phyloP scores from a whole-genome alignment of 352 stramenopile species.

The Pythium myriotylum region DNA sequence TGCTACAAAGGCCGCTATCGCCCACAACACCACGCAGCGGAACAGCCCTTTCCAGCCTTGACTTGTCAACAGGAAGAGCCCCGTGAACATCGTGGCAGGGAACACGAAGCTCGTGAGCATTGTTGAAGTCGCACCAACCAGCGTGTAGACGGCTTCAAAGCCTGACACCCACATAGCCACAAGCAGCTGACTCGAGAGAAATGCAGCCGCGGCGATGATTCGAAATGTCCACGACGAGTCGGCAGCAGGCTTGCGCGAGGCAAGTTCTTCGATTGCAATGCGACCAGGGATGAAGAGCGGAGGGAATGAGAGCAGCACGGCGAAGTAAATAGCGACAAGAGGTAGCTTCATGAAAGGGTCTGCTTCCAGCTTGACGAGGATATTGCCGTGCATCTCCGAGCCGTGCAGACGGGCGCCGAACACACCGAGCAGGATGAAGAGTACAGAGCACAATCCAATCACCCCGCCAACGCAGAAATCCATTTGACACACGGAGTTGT shows the following conservation, averaged over 20 bases:
- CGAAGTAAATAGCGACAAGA: conserved; percentile 28
- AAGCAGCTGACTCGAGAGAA: conserved; percentile 22
- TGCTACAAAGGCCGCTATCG: conserved; percentile 5
- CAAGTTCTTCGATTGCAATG: conserved; percentile 24
- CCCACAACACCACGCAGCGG: conserved; percentile 17
- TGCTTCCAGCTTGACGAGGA: conserved; percentile 33
- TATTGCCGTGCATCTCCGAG: conserved; percentile 26
- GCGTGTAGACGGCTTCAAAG: conserved; percentile 33
- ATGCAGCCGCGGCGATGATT: conserved; percentile 6
- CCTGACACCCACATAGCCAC: conserved; percentile 29
- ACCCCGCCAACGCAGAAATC: conserved; percentile 18
- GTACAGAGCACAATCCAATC: conserved; percentile 17
- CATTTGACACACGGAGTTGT: conserved; percentile 8
- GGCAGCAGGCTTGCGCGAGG: neutral
- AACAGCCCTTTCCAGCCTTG: neutral
- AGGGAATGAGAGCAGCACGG: conserved; percentile 39
- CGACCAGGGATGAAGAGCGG: conserved; percentile 36
- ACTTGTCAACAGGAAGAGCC: conserved; percentile 24
- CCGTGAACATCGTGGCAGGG: conserved; percentile 28
- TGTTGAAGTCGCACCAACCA: conserved; percentile 29
- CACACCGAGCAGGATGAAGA: conserved; percentile 32
- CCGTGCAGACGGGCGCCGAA: conserved; percentile 28
- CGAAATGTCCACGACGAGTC: conserved; percentile 2
- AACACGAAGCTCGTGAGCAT: conserved; percentile 37
- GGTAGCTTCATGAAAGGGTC: conserved; percentile 33